These are phyloP conservation scores for Fusarium concolor DNA, from an alignment of 2,329 filamentous ascomycete species.

Conservation along the genomic window DNA sequence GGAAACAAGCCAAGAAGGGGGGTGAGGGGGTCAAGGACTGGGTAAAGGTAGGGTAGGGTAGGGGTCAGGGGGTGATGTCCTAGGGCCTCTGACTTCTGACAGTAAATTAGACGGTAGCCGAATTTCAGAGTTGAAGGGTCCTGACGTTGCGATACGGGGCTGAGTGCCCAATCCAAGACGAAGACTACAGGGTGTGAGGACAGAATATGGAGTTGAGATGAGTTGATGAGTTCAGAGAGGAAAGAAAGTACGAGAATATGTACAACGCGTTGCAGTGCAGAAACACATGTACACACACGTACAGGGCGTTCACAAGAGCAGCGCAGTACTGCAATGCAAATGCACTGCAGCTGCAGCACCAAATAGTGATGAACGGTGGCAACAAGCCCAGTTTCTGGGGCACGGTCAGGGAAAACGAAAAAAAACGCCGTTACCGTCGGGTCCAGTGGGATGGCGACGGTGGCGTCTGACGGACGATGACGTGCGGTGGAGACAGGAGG, in stretches of 20 bases:
- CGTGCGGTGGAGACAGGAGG: slow-evolving; percentile 34
- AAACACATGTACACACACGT: slow-evolving; percentile 21
- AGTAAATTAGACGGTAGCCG: slow-evolving; percentile 26
- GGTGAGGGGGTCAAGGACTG: slow-evolving; percentile 16
- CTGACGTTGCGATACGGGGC: slow-evolving; percentile 12
- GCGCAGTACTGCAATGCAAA: not conserved
- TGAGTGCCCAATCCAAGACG: too few relatives aligned
- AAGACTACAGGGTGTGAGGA: not conserved
- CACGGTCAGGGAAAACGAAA: not conserved
- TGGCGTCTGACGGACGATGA: slow-evolving; percentile 43
- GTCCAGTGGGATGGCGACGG: slow-evolving; percentile 35
- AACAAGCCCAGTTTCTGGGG: slow-evolving; percentile 16
- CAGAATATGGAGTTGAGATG: not conserved
- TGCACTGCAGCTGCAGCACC: not conserved
- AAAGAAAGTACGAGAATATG: not conserved
- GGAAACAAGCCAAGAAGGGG: slow-evolving; percentile 43
- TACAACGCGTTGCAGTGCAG: not conserved
- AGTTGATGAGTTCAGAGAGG: not conserved
- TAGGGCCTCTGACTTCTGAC: not conserved
- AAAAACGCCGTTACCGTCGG: slow-evolving; percentile 33
- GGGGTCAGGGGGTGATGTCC: slow-evolving; percentile 26
- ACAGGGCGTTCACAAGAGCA: slow-evolving; percentile 11
- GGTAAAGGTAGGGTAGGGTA: not conserved
- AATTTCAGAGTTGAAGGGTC: slow-evolving; percentile 15
- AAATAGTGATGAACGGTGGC: slow-evolving; percentile 33